Base-by-base conservation (phyloP, 257 asterid genomes). In the Paulownia fortunei region DNA sequence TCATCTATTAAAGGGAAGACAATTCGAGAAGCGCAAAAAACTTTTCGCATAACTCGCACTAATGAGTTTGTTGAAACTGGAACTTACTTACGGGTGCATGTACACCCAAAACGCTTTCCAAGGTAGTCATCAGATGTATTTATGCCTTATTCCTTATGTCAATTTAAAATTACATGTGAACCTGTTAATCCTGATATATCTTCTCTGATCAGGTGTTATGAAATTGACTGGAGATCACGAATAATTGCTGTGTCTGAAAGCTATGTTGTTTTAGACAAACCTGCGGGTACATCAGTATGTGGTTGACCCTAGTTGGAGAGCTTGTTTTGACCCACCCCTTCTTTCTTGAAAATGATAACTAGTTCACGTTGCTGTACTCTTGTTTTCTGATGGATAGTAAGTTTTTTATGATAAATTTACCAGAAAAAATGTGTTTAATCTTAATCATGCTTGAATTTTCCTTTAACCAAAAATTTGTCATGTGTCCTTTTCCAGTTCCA, bases 211-310 rank as follows among this genome's bases (percentile, higher is more conserved):
- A 95, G 98, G 90, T 93, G 98, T 86, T 95, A 95, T 65, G 93
- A 93, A 74, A 91, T 95, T 72, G 98, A 95, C 82, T 95, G 98
- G 99, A 87, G 78, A 83, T 93, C 97, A 51, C 90, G 99, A 86
- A 82, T 95, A 79, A 78, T 95, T 82, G 97, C 96, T 66, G 90
- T 86, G 79, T 83, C 92, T 21, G 96, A 89, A 42, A 69, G 82
- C 82, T 93, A 89, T 56, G 97, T 91, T 77, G 89, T 95, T 81
- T 80, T 95, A 78, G 97, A 95, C 89, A 95, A 95, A 82, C 99
- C 99, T 81, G 98, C 99, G 19, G 97, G 98, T 76, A 95, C 93
- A 86, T 95, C 97, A 68, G 99, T 93, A 89, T 79, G 99, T 95
- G 66, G 23, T 78, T 61, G 66, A 44, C 55, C 54, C 37, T 76